Conservation (phyloP, 2,329 filamentous ascomycete species). For the Sporothrix humicola region DNA sequence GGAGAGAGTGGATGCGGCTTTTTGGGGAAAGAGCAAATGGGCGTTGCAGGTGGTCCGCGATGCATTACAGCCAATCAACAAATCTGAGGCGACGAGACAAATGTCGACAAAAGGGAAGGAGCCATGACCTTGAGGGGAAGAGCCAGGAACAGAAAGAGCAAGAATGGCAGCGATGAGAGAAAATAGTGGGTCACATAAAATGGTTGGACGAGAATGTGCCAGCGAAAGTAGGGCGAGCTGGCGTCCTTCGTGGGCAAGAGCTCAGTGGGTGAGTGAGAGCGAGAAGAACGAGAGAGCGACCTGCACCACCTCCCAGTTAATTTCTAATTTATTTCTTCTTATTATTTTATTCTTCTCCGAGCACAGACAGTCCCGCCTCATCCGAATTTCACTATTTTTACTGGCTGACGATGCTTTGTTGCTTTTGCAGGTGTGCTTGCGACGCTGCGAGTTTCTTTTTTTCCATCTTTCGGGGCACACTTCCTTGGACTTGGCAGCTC, state of each 20-base stretch:
- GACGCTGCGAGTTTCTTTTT: background rate
- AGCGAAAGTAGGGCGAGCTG: conserved; percentile 4
- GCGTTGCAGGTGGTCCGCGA: background rate
- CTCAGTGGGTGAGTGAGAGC: no score
- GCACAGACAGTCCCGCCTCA: background rate
- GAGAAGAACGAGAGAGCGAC: no score
- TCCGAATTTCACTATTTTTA: conserved; percentile 3
- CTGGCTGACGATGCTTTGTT: conserved; percentile 2
- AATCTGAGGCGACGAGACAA: conserved; percentile 22
- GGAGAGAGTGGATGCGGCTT: background rate
- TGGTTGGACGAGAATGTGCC: conserved; percentile 19
- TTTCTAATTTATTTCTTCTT: no score
- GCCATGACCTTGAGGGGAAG: background rate
- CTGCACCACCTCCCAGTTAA: no score
- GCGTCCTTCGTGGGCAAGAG: background rate
- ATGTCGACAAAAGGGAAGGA: conserved; percentile 6
- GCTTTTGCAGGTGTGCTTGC: background rate
- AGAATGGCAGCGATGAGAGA: background rate
- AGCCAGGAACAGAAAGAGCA: conserved; percentile 2
- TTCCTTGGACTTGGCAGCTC: background rate
- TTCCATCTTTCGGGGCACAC: background rate
- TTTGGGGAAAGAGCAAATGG: conserved; percentile 1
- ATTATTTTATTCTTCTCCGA: background rate
- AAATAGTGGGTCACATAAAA: background rate
- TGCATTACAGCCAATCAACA: conserved; percentile 23